Base-by-base conservation (phyloP, 1,284 basidiomycete species). In the Cutaneotrichosporon cyanovorans region DNA sequence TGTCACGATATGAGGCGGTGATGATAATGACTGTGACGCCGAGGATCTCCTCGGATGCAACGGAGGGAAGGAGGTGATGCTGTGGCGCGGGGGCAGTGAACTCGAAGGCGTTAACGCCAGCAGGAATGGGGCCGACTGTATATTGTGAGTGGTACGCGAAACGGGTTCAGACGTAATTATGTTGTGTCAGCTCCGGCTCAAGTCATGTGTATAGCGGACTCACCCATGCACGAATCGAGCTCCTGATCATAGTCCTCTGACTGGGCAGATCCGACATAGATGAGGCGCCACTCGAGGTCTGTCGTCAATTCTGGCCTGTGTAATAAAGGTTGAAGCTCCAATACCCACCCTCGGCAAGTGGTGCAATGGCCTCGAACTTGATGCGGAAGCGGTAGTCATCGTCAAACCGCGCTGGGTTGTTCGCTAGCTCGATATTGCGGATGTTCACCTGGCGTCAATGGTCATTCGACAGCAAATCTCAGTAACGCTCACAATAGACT, bases 201-300 rank as follows among this genome's bases (percentile, higher is more conserved):
- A 8, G 6, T 14, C 6, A 3, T 20, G 22, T 28, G 10, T n/a
- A 5, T 14, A 4, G 14, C 11, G 39, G 4, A 60, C 66, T 65
- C 60, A 68, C 75, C 90, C 59, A 93, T 83, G 68, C 87, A 93
- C 62, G 88, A 87, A 67, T 97, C 93, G 8, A 97, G 78, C 71
- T 96, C 92, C 71, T 97, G 92, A 71, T 96, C 92, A 42, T 88
- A 85, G 43, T 87, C 82, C 65, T 90, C 87, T 61, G 86, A 82
- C 15, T 85, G 89, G 0, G 95, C 91, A 1, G 86, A 91, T 4
- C 95, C 91, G 43, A 98, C 93, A 69, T 96, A 98, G 55, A 96
- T 90, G 55, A 99, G 80, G 58, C 83, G 84, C 93, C 93, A 98
- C 71, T 98, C 93, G 55, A 98, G 80, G 71, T 98, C 93, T 92